A percentile compares a stretch with the other conserved stretches of the same genome.
Evolutionary conservation across 108 stramenopile genomes (phyloP).

Genomic region (Pinguiococcus pyrenoidosus): DNA sequence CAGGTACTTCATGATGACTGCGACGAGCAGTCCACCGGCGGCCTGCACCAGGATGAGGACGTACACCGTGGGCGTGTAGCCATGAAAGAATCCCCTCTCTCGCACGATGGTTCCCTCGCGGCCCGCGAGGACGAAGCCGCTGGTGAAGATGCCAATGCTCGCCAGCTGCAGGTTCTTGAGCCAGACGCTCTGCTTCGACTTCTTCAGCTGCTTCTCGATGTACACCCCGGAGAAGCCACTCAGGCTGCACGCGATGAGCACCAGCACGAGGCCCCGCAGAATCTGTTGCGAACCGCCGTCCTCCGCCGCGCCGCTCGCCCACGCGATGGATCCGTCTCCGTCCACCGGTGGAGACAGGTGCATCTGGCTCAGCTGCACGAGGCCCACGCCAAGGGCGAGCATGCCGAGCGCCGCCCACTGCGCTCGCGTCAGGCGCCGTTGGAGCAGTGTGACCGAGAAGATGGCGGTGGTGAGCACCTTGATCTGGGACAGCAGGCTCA

Average conservation of each 20-base stretch:
- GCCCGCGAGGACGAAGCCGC: constrained; percentile 9
- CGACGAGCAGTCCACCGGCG: constrained; percentile 77
- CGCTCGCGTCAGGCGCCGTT: constrained; percentile 55
- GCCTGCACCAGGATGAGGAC: constrained; percentile 51
- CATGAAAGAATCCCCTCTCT: constrained; percentile 6
- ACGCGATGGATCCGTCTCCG: not conserved
- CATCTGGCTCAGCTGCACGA: too few species aligned
- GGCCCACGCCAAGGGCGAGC: constrained; percentile 64
- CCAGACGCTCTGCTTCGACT: constrained; percentile 46
- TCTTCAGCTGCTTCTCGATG: constrained; percentile 77
- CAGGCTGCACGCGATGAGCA: constrained; percentile 49
- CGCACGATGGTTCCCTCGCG: too few species aligned
- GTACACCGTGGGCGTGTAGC: constrained; percentile 17
- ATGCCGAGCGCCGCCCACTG: constrained; percentile 76
- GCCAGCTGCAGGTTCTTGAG: constrained; percentile 18
- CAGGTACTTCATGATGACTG: constrained; percentile 77
- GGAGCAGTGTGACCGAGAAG: constrained; percentile 60
- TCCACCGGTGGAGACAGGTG: not conserved
- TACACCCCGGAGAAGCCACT: constrained; percentile 84
- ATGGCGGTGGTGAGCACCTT: constrained; percentile 84
- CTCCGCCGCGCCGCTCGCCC: not conserved
- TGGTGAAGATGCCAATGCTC: constrained; percentile 17
- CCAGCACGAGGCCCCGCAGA: constrained; percentile 56
- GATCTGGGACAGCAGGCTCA: constrained; percentile 56
- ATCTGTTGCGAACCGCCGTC: not conserved